These are phyloP conservation scores for Balakata baccata DNA, from an alignment of 345 rosid species.

Conservation along the genomic window DNA sequence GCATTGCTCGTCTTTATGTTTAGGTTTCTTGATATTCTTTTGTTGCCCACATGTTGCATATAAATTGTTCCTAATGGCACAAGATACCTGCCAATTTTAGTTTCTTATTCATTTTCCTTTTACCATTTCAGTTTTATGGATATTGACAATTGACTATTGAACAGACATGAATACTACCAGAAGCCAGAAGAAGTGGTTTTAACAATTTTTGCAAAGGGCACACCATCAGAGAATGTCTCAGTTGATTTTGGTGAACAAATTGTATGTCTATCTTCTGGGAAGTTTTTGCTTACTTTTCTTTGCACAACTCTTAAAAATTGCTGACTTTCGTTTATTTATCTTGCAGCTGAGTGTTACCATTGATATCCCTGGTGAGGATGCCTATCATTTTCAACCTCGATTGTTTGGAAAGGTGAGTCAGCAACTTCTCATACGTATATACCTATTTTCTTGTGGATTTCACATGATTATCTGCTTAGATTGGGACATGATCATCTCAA, in stretches of 20 bases:
- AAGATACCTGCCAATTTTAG: not conserved
- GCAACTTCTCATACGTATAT: not conserved
- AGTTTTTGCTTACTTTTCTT: not conserved
- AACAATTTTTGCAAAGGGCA: constrained; percentile 80
- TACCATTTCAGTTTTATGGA: not conserved
- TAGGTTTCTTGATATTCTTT: not conserved
- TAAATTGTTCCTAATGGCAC: not conserved
- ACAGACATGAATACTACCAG: constrained; percentile 85
- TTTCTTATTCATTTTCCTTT: not conserved
- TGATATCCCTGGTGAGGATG: constrained; percentile 65
- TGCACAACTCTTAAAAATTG: not conserved
- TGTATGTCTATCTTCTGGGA: constrained; percentile 33
- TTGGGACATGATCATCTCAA: not conserved
- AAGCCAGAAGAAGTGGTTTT: constrained; percentile 85
- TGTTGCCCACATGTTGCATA: too few relatives aligned
- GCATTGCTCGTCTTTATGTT: not conserved
- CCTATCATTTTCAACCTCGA: constrained; percentile 73
- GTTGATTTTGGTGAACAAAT: constrained; percentile 85
- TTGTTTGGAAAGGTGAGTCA: constrained; percentile 74
- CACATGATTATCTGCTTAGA: not conserved
- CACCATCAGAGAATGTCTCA: constrained; percentile 46
- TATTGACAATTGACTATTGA: not conserved
- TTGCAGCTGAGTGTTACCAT: constrained; percentile 67
- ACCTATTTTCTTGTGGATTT: not conserved
- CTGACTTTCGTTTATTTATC: not conserved